Base-by-base conservation (phyloP, 768 basidiomycete species). In the Strobilomyces confusus region DNA sequence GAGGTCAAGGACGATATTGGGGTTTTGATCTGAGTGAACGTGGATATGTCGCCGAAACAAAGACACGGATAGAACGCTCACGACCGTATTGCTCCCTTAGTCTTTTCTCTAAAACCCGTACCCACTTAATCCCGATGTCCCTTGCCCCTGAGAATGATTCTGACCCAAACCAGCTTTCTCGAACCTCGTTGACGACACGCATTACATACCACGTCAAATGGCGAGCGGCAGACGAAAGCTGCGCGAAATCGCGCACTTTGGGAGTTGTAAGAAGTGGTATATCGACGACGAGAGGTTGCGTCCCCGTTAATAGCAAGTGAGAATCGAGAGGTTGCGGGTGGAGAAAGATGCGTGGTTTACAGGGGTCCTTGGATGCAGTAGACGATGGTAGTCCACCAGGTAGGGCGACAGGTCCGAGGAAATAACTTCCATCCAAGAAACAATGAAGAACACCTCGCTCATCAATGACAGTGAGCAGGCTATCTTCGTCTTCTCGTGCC, bases 391-490 rank as follows among this genome's bases (percentile, higher is more conserved):
- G 48, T 73, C 77, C 23, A 80, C 56, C 25, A 62, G 63, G 56
- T 29, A 64, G 56, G 55, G 56, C 42, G 30, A 86, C 67, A 20
- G 72, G 66, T 23, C 90, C 90, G 34, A 92, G 72, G 30, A 81
- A 80, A 69, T 86, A 92, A 56, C 78, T 81, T 15, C 90, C 91
- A 62, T 92, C 89, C 44, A 92, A 73, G 70, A 83, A 92, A 57
- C 71, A 79, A 65, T 84, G 79, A 36, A 90, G 64, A 51, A 67
- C 67, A 6, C 90, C 88, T 19, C 67, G 55, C 48, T 77, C 72
- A 61, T 89, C 87, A 15, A 83, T 66, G 40, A 83, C 77, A 29
- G 78, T 73, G 19, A 92, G 72, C 49, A 92, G 71, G 60, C 87
- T 89, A 52, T 85, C 81, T 29, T 77, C 63, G 60, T 82, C 82